Percentiles rank a stretch among this genome's conserved stretches.
phyloP scores from a whole-genome alignment of 2,329 filamentous ascomycete species.

The Talaromyces pinophilus region DNA sequence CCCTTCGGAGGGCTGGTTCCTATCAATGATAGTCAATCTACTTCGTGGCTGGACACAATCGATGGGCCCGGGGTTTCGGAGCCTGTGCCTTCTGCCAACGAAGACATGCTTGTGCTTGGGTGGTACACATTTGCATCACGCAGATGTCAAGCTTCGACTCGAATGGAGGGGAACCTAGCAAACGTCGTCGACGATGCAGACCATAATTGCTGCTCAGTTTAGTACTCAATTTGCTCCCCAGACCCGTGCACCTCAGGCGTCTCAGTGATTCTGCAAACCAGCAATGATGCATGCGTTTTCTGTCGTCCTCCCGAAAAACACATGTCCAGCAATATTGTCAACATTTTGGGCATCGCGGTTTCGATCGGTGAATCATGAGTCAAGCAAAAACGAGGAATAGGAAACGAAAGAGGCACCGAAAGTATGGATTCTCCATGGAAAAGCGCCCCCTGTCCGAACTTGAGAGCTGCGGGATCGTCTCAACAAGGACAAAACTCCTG shows the following conservation, averaged over 20 bases:
- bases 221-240: background rate
- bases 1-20: slow-evolving; percentile 21
- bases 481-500: too few relatives aligned
- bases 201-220: background rate
- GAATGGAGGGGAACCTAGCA: background rate
- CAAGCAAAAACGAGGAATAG: background rate
- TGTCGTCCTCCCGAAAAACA: too few relatives aligned
- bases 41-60: slow-evolving; percentile 89
- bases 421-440: background rate
- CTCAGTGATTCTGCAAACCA: background rate
- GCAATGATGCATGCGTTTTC: background rate
- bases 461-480: background rate
- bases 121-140: slow-evolving; percentile 53
- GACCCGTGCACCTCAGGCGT: background rate
- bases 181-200: background rate
- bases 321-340: too few relatives aligned
- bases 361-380: background rate
- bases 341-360: too few relatives aligned
- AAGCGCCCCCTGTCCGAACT: background rate
- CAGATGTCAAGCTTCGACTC: slow-evolving; percentile 25
- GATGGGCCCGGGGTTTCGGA: slow-evolving; percentile 87
- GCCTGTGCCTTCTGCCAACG: slow-evolving; percentile 71
- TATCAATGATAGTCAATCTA: slow-evolving; percentile 74
- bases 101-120: slow-evolving; percentile 68
- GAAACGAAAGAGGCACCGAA: background rate